Evolutionary conservation across 2,329 filamentous ascomycete species (phyloP).

Genomic region (Paramyrothecium roridum): DNA sequence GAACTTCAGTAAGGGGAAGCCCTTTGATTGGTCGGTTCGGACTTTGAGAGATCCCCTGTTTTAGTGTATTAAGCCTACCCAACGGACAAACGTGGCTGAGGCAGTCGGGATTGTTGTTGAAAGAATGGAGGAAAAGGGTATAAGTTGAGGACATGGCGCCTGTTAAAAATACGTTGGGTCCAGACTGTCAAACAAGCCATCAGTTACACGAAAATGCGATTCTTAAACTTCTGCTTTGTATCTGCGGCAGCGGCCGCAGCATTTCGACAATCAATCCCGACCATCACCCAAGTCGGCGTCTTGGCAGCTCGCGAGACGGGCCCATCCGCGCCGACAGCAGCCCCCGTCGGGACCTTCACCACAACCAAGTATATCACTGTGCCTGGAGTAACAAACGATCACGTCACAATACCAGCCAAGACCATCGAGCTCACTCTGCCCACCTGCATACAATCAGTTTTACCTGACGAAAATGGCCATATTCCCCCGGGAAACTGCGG

Average conservation of each 20-base stretch:
- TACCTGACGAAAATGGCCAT: constrained; percentile 28
- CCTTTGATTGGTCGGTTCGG: constrained; percentile 7
- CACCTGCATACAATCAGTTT: constrained; percentile 31
- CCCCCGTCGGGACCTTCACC: constrained; percentile 16
- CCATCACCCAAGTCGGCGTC: not conserved
- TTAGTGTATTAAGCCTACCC: not conserved
- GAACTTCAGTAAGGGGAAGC: not conserved
- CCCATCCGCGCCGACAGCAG: constrained; percentile 6
- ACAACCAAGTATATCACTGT: constrained; percentile 22
- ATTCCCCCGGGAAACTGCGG: constrained; percentile 25
- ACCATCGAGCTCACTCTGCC: constrained; percentile 27
- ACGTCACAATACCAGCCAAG: constrained; percentile 20
- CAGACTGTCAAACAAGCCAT: no score
- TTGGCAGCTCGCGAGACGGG: not conserved
- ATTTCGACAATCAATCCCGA: not conserved
- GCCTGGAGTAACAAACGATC: constrained; percentile 10
- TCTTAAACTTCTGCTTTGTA: no score
- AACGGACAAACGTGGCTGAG: not conserved
- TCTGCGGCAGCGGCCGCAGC: no score
- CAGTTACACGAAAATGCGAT: no score
- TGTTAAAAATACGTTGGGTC: no score
- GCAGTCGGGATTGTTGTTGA: not conserved
- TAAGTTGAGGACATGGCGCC: no score
- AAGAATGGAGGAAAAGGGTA: not conserved
- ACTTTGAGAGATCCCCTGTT: constrained; percentile 2